Evolutionary conservation across 1,139 yeast genomes (phyloP).

Genomic region (Kodamaea alishanica): DNA sequence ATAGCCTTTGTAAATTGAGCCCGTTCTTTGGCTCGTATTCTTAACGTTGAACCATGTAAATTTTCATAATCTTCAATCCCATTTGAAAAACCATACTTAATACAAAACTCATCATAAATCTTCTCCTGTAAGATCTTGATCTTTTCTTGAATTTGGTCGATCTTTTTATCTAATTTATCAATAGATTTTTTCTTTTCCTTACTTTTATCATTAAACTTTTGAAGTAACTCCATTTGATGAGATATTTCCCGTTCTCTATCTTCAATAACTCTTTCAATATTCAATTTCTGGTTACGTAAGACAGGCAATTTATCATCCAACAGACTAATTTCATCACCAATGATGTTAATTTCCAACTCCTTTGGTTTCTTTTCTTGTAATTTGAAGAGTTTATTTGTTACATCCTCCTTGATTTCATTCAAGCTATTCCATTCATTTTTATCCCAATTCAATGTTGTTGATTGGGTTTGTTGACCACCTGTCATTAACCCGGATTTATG

Average conservation of each 20-base stretch:
- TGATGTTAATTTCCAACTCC: constrained; percentile 54
- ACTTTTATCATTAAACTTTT: constrained; percentile 17
- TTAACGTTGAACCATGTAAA: constrained; percentile 57
- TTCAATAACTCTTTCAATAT: constrained; percentile 47
- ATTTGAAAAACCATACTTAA: constrained; percentile 46
- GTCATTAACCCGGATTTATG: constrained; percentile 90
- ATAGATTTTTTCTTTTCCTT: constrained; percentile 20
- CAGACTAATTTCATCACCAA: constrained; percentile 50
- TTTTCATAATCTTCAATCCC: constrained; percentile 65
- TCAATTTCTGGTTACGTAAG: constrained; percentile 48
- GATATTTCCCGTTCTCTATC: constrained; percentile 56
- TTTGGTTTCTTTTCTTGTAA: constrained; percentile 50
- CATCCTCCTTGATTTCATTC: constrained; percentile 56
- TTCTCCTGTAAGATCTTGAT: constrained; percentile 38
- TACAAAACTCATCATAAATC: constrained; percentile 55
- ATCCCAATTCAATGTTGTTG: constrained; percentile 58
- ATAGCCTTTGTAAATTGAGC: constrained; percentile 59
- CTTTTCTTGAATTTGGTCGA: constrained; percentile 21
- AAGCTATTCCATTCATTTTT: constrained; percentile 64
- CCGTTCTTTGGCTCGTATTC: constrained; percentile 62
- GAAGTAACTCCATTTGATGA: constrained; percentile 36
- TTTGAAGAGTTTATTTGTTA: constrained; percentile 50
- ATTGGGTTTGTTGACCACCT: constrained; percentile 61
- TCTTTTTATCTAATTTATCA: constrained; percentile 29
- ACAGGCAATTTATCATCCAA: constrained; percentile 55